Percentiles rank a stretch among this genome's conserved stretches.
Evolutionary conservation across 352 stramenopile genomes (phyloP).

Genomic region (Blastocystis sp.): DNA sequence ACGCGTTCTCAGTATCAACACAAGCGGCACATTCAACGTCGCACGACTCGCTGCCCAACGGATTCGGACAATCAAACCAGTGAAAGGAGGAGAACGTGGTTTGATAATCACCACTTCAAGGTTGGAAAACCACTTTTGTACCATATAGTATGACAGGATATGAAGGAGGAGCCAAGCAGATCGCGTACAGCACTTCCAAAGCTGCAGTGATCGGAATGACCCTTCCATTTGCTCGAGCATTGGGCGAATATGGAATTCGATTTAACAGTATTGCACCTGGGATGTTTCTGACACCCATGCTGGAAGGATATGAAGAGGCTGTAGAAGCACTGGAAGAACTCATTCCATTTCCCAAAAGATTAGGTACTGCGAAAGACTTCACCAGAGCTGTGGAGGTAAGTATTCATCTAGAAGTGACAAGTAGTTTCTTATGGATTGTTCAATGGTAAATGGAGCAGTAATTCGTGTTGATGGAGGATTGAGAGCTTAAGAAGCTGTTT

Average conservation of each 20-base stretch:
- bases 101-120: constrained; percentile 95
- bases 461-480: constrained; percentile 92
- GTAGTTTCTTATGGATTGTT: constrained; percentile 87
- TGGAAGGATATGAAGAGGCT: constrained; percentile 85
- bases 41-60: constrained; percentile 83
- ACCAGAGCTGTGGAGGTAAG: constrained; percentile 66
- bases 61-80: constrained; percentile 66
- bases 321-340: constrained; percentile 81
- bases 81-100: constrained; percentile 73
- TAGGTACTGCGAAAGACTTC: constrained; percentile 88
- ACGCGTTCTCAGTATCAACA: constrained; percentile 89
- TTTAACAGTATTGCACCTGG: constrained; percentile 91
- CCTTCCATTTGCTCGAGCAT: constrained; percentile 85
- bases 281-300: constrained; percentile 88
- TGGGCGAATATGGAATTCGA: constrained; percentile 83
- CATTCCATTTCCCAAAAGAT: constrained; percentile 86
- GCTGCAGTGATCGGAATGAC: constrained; percentile 90
- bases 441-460: constrained; percentile 93
- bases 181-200: constrained; percentile 90
- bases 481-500: constrained; percentile 76
- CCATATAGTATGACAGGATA: constrained; percentile 81
- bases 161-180: constrained; percentile 91
- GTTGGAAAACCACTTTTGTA: constrained; percentile 45
- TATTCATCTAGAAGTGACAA: constrained; percentile 74
- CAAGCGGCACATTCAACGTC: constrained; percentile 92